Conservation (phyloP, 495 filamentous ascomycete genomes). For the Melanomma pulvis-pyrius region DNA sequence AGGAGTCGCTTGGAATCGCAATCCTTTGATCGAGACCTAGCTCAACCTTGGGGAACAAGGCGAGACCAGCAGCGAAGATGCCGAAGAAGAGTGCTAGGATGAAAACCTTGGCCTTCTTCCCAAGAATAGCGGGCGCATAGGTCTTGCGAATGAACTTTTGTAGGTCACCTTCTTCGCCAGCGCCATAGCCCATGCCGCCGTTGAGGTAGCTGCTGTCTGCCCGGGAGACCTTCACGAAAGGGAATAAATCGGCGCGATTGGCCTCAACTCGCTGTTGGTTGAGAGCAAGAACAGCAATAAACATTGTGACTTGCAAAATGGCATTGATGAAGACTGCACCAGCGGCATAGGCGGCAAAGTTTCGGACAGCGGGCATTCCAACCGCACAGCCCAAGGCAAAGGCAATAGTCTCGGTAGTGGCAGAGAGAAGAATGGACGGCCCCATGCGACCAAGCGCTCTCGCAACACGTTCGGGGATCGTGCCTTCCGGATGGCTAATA, state of each 20-base stretch:
- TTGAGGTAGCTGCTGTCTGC: conserved; percentile 57
- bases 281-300: conserved; percentile 84
- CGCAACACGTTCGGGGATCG: conserved; percentile 80
- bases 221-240: conserved; percentile 76
- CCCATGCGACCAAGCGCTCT: conserved; percentile 91
- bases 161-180: conserved; percentile 76
- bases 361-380: conserved; percentile 94
- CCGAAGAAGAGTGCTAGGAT: conserved; percentile 82
- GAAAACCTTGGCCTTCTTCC: conserved; percentile 72
- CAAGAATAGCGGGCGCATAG: conserved; percentile 82
- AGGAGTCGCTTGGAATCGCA: conserved; percentile 88
- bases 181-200: conserved; percentile 59
- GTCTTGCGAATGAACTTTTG: conserved; percentile 83
- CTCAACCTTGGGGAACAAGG: conserved; percentile 78
- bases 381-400: conserved; percentile 92
- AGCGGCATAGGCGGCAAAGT: conserved; percentile 95
- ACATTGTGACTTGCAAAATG: conserved; percentile 92
- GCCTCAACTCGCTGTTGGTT: conserved; percentile 88
- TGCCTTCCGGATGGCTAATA: conserved; percentile 79
- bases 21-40: conserved; percentile 93
- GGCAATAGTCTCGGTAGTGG: conserved; percentile 86
- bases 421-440: conserved; percentile 94
- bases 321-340: conserved; percentile 98
- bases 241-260: conserved; percentile 88
- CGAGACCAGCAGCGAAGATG: conserved; percentile 80